phyloP scores from a whole-genome alignment of 306 rosid species.

The Cicer pinnatifidum region DNA sequence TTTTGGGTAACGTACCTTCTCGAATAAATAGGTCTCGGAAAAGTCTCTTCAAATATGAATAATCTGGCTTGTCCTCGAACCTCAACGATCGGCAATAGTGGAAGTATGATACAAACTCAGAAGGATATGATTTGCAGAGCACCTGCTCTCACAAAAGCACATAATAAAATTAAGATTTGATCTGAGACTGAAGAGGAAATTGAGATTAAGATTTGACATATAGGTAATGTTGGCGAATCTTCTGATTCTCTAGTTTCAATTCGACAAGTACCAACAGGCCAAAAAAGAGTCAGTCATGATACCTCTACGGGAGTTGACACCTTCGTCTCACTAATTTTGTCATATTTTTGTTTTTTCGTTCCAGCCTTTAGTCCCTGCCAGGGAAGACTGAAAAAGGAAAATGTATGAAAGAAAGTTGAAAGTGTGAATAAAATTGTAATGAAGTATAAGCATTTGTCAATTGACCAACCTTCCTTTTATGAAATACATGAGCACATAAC shows the following conservation, averaged over 20 bases:
- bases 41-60: conserved; percentile 94
- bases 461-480: conserved; percentile 88
- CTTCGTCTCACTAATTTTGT: conserved; percentile 95
- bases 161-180: conserved; percentile 37
- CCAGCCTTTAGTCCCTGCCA: conserved; percentile 99
- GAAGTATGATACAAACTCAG: conserved; percentile 95
- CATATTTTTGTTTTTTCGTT: conserved; percentile 95
- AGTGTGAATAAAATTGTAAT: conserved; percentile 41
- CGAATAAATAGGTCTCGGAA: conserved; percentile 93
- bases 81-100: conserved; percentile 95
- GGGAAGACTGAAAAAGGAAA: conserved; percentile 76
- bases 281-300: conserved; percentile 25
- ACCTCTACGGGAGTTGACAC: conserved; percentile 94
- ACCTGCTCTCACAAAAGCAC: conserved; percentile 60
- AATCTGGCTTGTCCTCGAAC: conserved; percentile 99
- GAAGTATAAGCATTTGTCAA: conserved; percentile 37
- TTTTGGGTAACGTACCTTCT: conserved; percentile 62
- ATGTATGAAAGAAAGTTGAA: conserved; percentile 34
- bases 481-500: conserved; percentile 98
- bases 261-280: no score
- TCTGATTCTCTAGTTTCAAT: no score
- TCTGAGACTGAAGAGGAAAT: conserved; percentile 21
- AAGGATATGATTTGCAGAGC: conserved; percentile 87
- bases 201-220: neutral
- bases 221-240: neutral